Evolutionary conservation across 805 yeast genomes (phyloP), one percentile per base, ranked within the genome.

Genomic region (Saccharomycopsis schoenii): DNA sequence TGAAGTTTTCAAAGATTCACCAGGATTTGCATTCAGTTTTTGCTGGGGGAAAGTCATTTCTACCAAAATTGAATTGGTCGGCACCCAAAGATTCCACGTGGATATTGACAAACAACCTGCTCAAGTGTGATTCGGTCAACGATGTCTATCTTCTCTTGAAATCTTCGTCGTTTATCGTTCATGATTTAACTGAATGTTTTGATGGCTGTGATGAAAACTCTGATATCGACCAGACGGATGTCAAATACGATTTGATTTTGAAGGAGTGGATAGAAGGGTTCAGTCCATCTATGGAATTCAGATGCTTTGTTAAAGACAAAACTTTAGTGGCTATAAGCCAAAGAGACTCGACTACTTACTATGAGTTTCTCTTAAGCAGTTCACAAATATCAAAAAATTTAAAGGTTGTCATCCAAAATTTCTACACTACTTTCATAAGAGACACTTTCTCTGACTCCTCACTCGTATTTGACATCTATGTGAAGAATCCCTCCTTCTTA

Each of bases 31-130:
- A 74, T 41, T 62, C 66, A 0, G 68, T 77, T 5, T 47, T 47
- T 24, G 34, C 15, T 21, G 6, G 29, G 5, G 34, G 34, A 2
- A 47, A 24, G n/a, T 74, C 82, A 0, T 89, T 91, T 1, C 79
- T 89, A 0, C 98, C 98, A 0, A 94, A 94, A 69, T 75, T 93
- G 66, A 94, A 94, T 75, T 94, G 99, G 99, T 90, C 97, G 0
- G 88, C 97, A 1, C 99, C 99, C 1, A 86, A 85, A 69, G 99
- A 94, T 73, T 89, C 98, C 1, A 81, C 85, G 0, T 94, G 98
- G 99, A 93, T 94, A 21, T 74, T 88, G 68, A 80, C 94, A 1
- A 83, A 87, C 39, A 88, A 89, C 67, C 79, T 89, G 2, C 80
- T 87, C 80, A 80, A 82, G 68, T 92, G 98, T 68, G 76, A 74